These are phyloP conservation scores for Aspergillus jensenii DNA, from an alignment of 2,329 filamentous ascomycete genomes.

Conservation along the genomic window DNA sequence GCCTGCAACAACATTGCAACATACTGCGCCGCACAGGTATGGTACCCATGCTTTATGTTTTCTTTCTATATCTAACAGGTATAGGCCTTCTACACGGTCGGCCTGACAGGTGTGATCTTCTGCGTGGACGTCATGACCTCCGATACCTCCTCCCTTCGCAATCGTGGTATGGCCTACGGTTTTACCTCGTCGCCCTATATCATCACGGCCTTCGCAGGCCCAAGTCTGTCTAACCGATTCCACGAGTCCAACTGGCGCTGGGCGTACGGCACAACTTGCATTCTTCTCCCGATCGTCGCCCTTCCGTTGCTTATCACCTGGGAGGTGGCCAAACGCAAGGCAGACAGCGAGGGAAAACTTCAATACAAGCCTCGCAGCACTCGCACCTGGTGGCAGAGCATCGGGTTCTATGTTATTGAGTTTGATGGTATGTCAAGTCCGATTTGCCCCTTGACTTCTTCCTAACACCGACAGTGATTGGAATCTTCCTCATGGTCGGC, in stretches of 20 bases:
- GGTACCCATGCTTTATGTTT: not conserved
- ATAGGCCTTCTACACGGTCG: not conserved
- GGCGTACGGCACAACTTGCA: constrained; percentile 61
- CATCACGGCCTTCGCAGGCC: constrained; percentile 58
- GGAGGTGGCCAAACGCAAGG: constrained; percentile 55
- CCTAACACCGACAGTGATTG: constrained; percentile 39
- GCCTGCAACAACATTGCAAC: constrained; percentile 59
- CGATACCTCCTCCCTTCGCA: constrained; percentile 59
- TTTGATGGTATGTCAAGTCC: constrained; percentile 48
- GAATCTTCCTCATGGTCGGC: constrained; percentile 58
- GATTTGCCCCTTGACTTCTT: no score
- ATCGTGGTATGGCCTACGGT: constrained; percentile 59
- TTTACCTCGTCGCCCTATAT: constrained; percentile 61
- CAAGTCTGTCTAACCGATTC: constrained; percentile 52
- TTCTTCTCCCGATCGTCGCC: constrained; percentile 57
- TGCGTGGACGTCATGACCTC: constrained; percentile 59
- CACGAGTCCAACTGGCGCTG: constrained; percentile 57
- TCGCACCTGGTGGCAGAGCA: constrained; percentile 46
- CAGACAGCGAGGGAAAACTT: constrained; percentile 50
- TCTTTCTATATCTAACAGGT: not conserved
- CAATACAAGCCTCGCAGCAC: constrained; percentile 38
- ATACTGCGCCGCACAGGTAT: constrained; percentile 59
- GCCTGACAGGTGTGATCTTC: constrained; percentile 51
- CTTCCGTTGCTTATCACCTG: constrained; percentile 57
- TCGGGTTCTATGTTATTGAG: constrained; percentile 55